phyloP scores from a whole-genome alignment of 495 filamentous ascomycete genomes.

The Oidiodendron maius region DNA sequence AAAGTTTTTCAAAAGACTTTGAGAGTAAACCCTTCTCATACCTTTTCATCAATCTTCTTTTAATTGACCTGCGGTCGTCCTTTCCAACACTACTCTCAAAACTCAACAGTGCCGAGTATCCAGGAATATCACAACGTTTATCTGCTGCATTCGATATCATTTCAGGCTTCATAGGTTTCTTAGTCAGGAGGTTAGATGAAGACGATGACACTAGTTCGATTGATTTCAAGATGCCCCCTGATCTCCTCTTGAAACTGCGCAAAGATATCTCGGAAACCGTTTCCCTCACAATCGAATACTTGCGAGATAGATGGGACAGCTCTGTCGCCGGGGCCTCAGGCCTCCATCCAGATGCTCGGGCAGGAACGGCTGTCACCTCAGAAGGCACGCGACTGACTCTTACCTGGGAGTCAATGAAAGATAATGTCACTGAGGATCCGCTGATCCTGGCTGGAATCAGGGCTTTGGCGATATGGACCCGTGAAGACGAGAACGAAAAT shows the following conservation, averaged over 20 bases:
- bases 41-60: constrained; percentile 51
- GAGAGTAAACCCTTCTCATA: constrained; percentile 47
- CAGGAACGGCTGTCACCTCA: constrained; percentile 23
- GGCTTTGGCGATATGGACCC: constrained; percentile 52
- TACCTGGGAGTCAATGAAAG: constrained; percentile 43
- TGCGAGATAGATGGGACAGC: constrained; percentile 60
- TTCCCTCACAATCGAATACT: constrained; percentile 52
- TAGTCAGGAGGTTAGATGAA: constrained; percentile 43
- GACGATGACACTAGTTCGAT: neutral
- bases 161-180: constrained; percentile 51
- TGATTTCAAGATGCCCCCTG: constrained; percentile 34
- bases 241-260: constrained; percentile 51
- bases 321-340: constrained; percentile 47
- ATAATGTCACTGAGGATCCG: constrained; percentile 39
- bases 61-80: constrained; percentile 56
- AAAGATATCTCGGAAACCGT: constrained; percentile 52
- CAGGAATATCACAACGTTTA: constrained; percentile 41
- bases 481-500: constrained; percentile 55
- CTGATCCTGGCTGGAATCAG: constrained; percentile 42
- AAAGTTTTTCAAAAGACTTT: constrained; percentile 11
- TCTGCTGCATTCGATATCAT: constrained; percentile 52
- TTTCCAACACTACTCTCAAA: constrained; percentile 52
- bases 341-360: constrained; percentile 40
- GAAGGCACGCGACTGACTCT: constrained; percentile 33
- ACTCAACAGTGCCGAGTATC: constrained; percentile 44